These are phyloP conservation scores for Pelargonium australe DNA, from an alignment of 441 rosid genomes.

Conservation along the genomic window DNA sequence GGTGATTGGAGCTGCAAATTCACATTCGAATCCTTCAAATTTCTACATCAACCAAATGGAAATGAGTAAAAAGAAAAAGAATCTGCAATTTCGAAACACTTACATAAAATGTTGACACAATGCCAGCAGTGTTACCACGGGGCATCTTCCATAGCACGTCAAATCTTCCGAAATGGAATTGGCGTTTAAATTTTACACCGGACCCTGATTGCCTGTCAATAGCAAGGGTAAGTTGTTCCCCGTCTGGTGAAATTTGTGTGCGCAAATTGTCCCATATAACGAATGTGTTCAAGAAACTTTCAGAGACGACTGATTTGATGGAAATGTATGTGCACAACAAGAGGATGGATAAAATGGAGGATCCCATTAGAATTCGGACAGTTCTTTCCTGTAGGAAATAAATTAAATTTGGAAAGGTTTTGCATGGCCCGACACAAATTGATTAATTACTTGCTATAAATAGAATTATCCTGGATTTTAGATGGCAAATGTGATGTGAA, in stretches of 20 bases:
- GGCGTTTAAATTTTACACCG: background rate
- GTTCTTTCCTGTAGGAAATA: background rate
- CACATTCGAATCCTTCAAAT: background rate
- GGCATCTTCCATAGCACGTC: slow-evolving; percentile 9
- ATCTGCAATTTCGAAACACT: background rate
- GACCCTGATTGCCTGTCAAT: slow-evolving; percentile 1
- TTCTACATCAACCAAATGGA: background rate
- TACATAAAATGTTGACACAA: slow-evolving; percentile 1
- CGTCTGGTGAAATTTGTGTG: background rate
- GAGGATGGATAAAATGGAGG: background rate
- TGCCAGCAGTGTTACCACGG: slow-evolving; percentile 4
- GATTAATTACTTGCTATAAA: background rate
- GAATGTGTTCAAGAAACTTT: background rate
- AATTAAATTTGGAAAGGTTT: background rate
- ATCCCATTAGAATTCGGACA: no score
- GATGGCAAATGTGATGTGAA: background rate
- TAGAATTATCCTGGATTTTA: background rate
- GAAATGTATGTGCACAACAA: background rate
- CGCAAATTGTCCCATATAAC: background rate
- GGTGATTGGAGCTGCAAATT: slow-evolving; percentile 3
- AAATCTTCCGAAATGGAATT: background rate
- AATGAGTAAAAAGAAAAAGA: background rate
- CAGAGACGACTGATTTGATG: background rate
- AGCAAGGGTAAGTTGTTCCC: background rate
- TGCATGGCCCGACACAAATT: background rate